These are phyloP conservation scores for Daldinia concentrica DNA, from an alignment of 495 filamentous ascomycete species.

Conservation along the genomic window DNA sequence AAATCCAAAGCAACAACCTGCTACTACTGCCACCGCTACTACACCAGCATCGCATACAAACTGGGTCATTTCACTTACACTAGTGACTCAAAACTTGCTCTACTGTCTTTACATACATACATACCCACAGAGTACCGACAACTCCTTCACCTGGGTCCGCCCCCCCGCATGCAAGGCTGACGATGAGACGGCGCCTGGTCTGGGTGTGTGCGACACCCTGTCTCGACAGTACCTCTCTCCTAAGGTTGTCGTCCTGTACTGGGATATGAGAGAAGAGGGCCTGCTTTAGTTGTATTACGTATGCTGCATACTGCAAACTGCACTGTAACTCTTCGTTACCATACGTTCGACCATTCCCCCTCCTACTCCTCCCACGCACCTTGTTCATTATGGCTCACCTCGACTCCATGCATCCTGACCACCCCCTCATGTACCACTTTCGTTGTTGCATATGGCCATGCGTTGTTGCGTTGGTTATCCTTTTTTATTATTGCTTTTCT, in stretches of 20 bases:
- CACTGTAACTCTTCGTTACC: constrained; percentile 45
- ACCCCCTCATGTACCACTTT: constrained; percentile 28
- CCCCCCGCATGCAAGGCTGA: constrained; percentile 44
- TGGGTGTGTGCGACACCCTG: constrained; percentile 14
- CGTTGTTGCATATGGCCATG: constrained; percentile 38
- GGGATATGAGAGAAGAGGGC: constrained; percentile 16
- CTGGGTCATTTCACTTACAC: neutral
- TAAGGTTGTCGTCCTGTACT: constrained; percentile 12
- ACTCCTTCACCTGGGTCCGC: constrained; percentile 14
- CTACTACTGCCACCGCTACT: neutral
- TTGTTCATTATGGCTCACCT: constrained; percentile 38
- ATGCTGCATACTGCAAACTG: constrained; percentile 42
- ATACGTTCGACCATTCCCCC: constrained; percentile 22
- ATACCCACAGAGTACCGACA: constrained; percentile 26
- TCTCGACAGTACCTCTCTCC: neutral
- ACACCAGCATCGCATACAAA: neutral
- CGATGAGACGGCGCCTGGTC: constrained; percentile 21
- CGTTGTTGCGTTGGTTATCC: constrained; percentile 25
- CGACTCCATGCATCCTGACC: constrained; percentile 24
- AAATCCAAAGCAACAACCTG: neutral
- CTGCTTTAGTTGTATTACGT: constrained; percentile 43
- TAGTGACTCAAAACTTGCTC: constrained; percentile 6
- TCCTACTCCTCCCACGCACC: constrained; percentile 19
- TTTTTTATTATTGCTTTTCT: constrained; percentile 3
- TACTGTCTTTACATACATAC: constrained; percentile 15